Conservation (phyloP, 768 basidiomycete genomes). For the Amanita polypyramis region DNA sequence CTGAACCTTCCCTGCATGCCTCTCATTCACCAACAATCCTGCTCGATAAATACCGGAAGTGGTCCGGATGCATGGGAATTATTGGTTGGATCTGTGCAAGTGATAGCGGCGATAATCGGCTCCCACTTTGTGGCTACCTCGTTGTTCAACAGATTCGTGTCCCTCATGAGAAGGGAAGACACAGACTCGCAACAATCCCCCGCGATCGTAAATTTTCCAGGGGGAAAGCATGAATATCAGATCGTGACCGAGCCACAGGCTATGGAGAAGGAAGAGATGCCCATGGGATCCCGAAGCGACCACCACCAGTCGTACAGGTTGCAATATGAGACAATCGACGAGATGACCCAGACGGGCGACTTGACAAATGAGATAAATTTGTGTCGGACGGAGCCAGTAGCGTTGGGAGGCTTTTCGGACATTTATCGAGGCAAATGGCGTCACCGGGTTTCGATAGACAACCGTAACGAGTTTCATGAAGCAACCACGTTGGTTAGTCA, state of each 20-base stretch:
- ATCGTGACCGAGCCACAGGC: neutral
- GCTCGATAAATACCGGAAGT: too few species aligned
- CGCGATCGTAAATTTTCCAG: neutral
- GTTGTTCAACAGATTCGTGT: too few species aligned
- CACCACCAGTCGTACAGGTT: neutral
- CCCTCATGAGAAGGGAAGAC: too few species aligned
- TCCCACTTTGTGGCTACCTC: too few species aligned
- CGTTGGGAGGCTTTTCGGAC: constrained; percentile 19
- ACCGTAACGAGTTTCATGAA: neutral
- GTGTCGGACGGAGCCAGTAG: constrained; percentile 7
- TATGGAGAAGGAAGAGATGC: neutral
- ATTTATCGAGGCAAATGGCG: constrained; percentile 15
- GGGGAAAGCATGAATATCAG: neutral
- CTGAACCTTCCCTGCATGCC: too few species aligned
- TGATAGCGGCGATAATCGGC: too few species aligned
- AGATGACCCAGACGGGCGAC: constrained; percentile 10
- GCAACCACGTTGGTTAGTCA: neutral
- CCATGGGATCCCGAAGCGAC: neutral
- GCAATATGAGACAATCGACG: neutral
- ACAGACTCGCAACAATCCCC: too few species aligned
- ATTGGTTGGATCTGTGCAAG: too few species aligned
- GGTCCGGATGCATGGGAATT: too few species aligned
- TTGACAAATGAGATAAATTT: constrained; percentile 12
- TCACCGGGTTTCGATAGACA: neutral
- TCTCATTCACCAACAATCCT: too few species aligned